Evolutionary conservation across 1,139 yeast genomes (phyloP), one percentile per base, ranked within the genome.

Genomic region (Wickerhamiella pararugosa): DNA sequence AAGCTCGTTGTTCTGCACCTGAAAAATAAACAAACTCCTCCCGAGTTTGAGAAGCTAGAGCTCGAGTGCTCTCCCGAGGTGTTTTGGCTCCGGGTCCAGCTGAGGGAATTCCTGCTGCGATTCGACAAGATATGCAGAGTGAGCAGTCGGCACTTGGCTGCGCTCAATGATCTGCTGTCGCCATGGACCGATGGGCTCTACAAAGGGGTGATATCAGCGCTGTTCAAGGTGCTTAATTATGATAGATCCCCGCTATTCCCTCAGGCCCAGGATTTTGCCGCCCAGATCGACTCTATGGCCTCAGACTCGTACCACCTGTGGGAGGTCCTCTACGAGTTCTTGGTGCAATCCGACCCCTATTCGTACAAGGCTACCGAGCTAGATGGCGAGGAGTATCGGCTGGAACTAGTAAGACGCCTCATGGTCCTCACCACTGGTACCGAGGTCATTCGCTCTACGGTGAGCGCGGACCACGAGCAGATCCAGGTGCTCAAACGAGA

Each of bases 161-260:
- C 54, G 2, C 48, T 63, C 33, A 61, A 62, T 45, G 66, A 63
- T 44, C 62, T 63, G 11, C 50, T 57, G 7, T 48, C 49, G 25
- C 56, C 54, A 7, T 63, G 67, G 66, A 54, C 54, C 42, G 63
- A 56, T 43, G 55, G 54, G 41, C 50, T 62, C 37, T 59, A 52
- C 51, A 63, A 63, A 47, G 53, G 61, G n/a, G 51, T 60, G 7
- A 49, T 55, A n/a, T 49, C 56, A 8, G 47, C 59, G 7, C 48
- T 63, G 32, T 43, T 64, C 32, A 45, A 55, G 36, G 49, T 62
- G 9, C 46, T 63, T 9, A 51, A 51, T 29, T 56, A 59, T 43
- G 67, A 63, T 45, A 40, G 50, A 7, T 48, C 43, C 29, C 61
- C 62, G 5, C 47, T 55, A 28, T 49, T 43, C 34, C 35, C 46